A percentile compares a stretch with the other conserved stretches of the same genome.
phyloP scores from a whole-genome alignment of 2,329 filamentous ascomycete species.

The Verticillium alfalfae region DNA sequence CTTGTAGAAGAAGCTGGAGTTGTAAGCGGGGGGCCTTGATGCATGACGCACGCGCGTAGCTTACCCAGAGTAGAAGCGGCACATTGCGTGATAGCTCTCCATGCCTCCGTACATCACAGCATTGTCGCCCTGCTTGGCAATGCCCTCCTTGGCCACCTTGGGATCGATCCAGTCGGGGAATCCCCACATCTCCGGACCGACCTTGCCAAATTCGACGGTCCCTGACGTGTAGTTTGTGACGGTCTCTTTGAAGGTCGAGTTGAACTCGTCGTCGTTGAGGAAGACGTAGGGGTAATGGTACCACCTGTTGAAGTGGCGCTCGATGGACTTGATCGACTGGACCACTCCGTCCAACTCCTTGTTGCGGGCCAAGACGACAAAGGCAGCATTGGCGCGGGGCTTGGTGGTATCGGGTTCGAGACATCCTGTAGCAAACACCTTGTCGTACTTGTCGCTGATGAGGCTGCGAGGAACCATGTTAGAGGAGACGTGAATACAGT shows the following conservation, averaged over 20 bases:
- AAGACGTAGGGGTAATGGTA: slow-evolving; percentile 99
- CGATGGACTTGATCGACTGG: slow-evolving; percentile 95
- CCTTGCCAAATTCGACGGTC: slow-evolving; percentile 87
- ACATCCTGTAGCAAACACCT: slow-evolving; percentile 90
- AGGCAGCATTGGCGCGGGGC: slow-evolving; percentile 86
- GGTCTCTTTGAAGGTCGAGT: slow-evolving; percentile 84
- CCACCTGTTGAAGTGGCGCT: slow-evolving; percentile 98
- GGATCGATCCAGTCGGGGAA: slow-evolving; percentile 95
- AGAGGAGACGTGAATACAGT: background rate
- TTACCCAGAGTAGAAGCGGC: slow-evolving; percentile 95
- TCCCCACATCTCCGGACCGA: slow-evolving; percentile 87
- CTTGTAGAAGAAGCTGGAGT: slow-evolving; percentile 82
- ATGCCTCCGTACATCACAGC: slow-evolving; percentile 99
- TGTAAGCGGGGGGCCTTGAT: background rate
- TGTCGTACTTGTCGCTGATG: slow-evolving; percentile 96
- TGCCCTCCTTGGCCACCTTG: slow-evolving; percentile 91
- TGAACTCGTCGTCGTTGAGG: slow-evolving; percentile 95
- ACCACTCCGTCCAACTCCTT: slow-evolving; percentile 95
- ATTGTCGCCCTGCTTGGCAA: slow-evolving; percentile 91
- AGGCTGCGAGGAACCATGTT: slow-evolving; percentile 50
- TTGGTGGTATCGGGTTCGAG: slow-evolving; percentile 71
- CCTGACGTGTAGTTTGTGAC: slow-evolving; percentile 87
- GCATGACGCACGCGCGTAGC: background rate
- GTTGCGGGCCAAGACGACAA: slow-evolving; percentile 92
- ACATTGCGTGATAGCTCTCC: slow-evolving; percentile 99